Evolutionary conservation across 2,329 filamentous ascomycete species (phyloP).

Genomic region (Colletotrichum sublineola): DNA sequence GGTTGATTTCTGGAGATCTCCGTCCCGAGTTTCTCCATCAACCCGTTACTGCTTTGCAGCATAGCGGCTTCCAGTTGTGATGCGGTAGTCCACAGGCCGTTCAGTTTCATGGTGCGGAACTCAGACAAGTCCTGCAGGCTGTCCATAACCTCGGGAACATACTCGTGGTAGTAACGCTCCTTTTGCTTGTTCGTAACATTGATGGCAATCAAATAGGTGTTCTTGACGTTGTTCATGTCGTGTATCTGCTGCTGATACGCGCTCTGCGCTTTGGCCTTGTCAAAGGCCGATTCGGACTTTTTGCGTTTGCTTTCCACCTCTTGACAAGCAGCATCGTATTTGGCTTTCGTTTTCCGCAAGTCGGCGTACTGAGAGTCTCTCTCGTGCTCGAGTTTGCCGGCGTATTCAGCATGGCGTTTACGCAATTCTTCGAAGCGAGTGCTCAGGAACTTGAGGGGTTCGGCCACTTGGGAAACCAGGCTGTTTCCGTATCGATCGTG

Average conservation of each 20-base stretch:
- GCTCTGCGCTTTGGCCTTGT: constrained; percentile 91
- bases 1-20: constrained; percentile 93
- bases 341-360: constrained; percentile 89
- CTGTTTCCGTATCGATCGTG: constrained; percentile 88
- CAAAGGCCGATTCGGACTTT: constrained; percentile 94
- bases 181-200: constrained; percentile 98
- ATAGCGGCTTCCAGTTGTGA: constrained; percentile 84
- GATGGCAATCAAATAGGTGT: constrained; percentile 96
- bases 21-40: constrained; percentile 78
- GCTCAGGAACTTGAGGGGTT: constrained; percentile 83
- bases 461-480: constrained; percentile 83
- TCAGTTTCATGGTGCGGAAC: constrained; percentile 86
- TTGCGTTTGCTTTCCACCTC: constrained; percentile 95
- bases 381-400: constrained; percentile 89
- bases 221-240: constrained; percentile 99
- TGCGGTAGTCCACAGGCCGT: constrained; percentile 86
- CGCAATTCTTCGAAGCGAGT: constrained; percentile 89
- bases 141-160: constrained; percentile 92
- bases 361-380: constrained; percentile 87
- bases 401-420: constrained; percentile 91
- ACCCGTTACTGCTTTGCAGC: constrained; percentile 78
- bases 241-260: constrained; percentile 91
- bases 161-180: constrained; percentile 97
- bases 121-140: constrained; percentile 94
- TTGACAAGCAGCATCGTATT: constrained; percentile 93